Conservation (phyloP, 257 asterid genomes). For the Anisodus acutangulus region DNA sequence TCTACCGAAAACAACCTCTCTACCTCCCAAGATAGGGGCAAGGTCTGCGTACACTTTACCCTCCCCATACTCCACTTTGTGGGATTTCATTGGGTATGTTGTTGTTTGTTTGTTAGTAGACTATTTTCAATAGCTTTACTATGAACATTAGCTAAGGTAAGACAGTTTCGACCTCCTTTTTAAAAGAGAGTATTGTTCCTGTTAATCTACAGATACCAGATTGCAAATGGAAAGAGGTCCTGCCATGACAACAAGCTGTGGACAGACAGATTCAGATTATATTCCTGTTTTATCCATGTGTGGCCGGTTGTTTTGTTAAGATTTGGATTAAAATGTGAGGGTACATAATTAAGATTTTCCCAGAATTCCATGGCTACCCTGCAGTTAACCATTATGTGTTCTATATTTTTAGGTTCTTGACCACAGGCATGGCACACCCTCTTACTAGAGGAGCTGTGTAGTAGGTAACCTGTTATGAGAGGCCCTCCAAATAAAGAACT, state of each 20-base stretch:
- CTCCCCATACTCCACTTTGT: background rate
- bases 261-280: background rate
- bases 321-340: background rate
- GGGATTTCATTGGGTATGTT: too few species aligned
- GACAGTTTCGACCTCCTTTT: background rate
- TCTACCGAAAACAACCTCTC: too few species aligned
- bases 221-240: background rate
- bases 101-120: too few species aligned
- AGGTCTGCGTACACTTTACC: too few species aligned
- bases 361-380: background rate
- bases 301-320: background rate
- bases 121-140: background rate
- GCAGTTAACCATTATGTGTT: background rate
- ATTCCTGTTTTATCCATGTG: background rate
- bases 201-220: background rate
- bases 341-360: background rate
- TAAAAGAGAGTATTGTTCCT: background rate
- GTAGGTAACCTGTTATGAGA: background rate
- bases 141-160: background rate
- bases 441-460: background rate
- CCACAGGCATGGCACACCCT: background rate
- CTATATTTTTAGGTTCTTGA: background rate
- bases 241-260: background rate
- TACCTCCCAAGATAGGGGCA: too few species aligned
- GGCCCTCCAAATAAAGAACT: background rate